Evolutionary conservation across 805 yeast species (phyloP), one percentile per base, ranked within the genome.

Genomic region (Nakazawaea holstii): DNA sequence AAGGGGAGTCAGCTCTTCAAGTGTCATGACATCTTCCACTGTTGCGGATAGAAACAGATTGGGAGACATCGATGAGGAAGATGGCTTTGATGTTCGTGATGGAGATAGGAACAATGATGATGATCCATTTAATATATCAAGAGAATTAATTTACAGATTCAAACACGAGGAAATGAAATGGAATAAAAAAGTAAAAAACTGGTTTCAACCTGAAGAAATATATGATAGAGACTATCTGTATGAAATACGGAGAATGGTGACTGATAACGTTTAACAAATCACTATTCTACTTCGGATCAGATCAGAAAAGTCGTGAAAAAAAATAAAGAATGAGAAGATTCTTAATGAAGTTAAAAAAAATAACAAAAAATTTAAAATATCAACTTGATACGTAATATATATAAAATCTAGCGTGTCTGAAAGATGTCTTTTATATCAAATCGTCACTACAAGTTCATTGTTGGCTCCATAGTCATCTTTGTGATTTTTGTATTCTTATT

Each of bases 371-470:
- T 13, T 11, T 35, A 35, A 9, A 35, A n/a, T n/a, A n/a, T 35
- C 20, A 36, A 17, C 24, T 20, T 20, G 24, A 20, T 20, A 20
- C 24, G 24, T 20, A 20, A 20, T 20, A 3, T 20, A 20, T n/a
- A n/a, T n/a, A 5, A 20, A 20, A 20, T 20, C 24, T 20, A 20
- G 5, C 24, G 24, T 20, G 13, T 20, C n/a, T 15, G 10, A 28
- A 15, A n/a, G 30, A 45, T 46, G 49, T 27, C 50, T 15, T 35
- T 58, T n/a, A 38, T 60, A 55, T 60, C 72, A 54, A 64, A 70
- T 49, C 69, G 79, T 58, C 77, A 77, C 61, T 65, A 74, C 55
- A 79, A 86, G 50, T 71, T 77, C 51, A 53, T 77, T 13, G 59
- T 79, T 10, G 77, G 77, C 10, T 75, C 81, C 1, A 54, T 79